A percentile compares a stretch with the other conserved stretches of the same genome.
Conservation (phyloP, 2,329 filamentous ascomycete species). For the Penicillium rolfsii region DNA sequence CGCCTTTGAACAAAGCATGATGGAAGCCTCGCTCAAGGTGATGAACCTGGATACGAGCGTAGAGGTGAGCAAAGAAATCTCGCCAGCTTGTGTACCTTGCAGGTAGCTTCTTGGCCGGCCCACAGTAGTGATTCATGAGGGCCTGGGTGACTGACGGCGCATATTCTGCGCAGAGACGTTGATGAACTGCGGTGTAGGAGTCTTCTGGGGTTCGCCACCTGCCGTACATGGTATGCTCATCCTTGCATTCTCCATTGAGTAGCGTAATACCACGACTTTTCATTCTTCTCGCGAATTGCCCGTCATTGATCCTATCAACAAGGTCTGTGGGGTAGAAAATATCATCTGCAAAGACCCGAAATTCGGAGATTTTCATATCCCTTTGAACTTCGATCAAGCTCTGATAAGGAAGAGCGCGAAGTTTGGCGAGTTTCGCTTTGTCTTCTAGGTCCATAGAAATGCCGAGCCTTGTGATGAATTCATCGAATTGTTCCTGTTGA, state of each 20-base stretch:
- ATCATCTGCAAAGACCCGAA: constrained; percentile 51
- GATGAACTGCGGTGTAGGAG: constrained; percentile 41
- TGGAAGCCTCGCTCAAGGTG: constrained; percentile 4
- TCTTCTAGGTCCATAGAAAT: constrained; percentile 25
- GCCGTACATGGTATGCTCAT: constrained; percentile 54
- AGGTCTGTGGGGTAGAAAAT: constrained; percentile 47
- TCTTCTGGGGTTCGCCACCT: constrained; percentile 49
- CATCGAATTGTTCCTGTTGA: constrained; percentile 46
- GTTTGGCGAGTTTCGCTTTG: neutral
- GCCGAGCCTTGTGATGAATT: constrained; percentile 41
- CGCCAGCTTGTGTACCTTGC: constrained; percentile 3
- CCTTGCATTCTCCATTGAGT: constrained; percentile 53
- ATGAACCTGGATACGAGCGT: constrained; percentile 9
- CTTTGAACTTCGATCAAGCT: constrained; percentile 8
- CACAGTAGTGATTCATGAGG: constrained; percentile 5
- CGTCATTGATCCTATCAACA: constrained; percentile 44
- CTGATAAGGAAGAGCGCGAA: constrained; percentile 8
- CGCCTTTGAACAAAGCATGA: neutral
- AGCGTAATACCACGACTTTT: constrained; percentile 47
- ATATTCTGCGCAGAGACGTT: constrained; percentile 53
- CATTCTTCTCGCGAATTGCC: constrained; percentile 50
- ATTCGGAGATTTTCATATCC: constrained; percentile 50
- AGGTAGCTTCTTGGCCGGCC: constrained; percentile 6
- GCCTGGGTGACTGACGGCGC: constrained; percentile 1
- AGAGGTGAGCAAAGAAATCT: constrained; percentile 5